Conservation (phyloP, 2,329 filamentous ascomycete genomes). For the Verticillium klebahnii region DNA sequence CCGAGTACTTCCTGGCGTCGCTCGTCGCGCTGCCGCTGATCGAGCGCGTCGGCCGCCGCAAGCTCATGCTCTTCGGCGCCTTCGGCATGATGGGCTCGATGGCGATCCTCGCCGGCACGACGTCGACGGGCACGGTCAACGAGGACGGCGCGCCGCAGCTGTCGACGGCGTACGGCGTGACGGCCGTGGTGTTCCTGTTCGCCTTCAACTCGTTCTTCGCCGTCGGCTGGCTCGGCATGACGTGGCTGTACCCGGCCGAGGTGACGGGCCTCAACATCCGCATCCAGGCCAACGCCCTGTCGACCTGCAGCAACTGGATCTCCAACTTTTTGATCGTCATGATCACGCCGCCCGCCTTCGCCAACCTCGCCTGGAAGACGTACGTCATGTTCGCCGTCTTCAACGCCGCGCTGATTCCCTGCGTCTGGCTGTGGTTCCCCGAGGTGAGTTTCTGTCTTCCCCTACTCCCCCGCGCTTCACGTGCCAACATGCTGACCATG, state of each 20-base stretch:
- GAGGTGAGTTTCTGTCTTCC: slow-evolving; percentile 23
- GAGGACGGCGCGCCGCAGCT: slow-evolving; percentile 20
- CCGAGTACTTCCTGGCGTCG: slow-evolving; percentile 34
- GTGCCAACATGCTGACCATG: slow-evolving; percentile 44
- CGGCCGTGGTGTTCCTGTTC: slow-evolving; percentile 48
- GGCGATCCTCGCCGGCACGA: slow-evolving; percentile 43
- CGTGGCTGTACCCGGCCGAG: slow-evolving; percentile 59
- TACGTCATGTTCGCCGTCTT: slow-evolving; percentile 53
- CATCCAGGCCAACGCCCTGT: slow-evolving; percentile 59
- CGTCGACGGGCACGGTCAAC: slow-evolving; percentile 22
- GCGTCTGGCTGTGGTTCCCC: slow-evolving; percentile 48
- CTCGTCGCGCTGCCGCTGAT: slow-evolving; percentile 34
- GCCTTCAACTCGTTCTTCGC: slow-evolving; percentile 60
- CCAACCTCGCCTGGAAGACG: slow-evolving; percentile 46
- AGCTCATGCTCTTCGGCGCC: slow-evolving; percentile 60
- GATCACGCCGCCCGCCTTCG: slow-evolving; percentile 58
- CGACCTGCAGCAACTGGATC: slow-evolving; percentile 57
- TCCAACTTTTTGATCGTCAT: slow-evolving; percentile 64
- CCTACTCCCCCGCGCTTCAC: no score
- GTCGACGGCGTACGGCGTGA: slow-evolving; percentile 19
- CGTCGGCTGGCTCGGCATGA: slow-evolving; percentile 54
- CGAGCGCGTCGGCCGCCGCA: slow-evolving; percentile 51
- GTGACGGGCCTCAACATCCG: slow-evolving; percentile 56
- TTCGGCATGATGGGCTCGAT: slow-evolving; percentile 58
- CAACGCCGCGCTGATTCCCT: slow-evolving; percentile 46